Percentiles rank a stretch among this genome's conserved stretches.
These are phyloP conservation scores for Aristolochia contorta DNA, from an alignment of 164 flowering plant species.

Conservation along the genomic window DNA sequence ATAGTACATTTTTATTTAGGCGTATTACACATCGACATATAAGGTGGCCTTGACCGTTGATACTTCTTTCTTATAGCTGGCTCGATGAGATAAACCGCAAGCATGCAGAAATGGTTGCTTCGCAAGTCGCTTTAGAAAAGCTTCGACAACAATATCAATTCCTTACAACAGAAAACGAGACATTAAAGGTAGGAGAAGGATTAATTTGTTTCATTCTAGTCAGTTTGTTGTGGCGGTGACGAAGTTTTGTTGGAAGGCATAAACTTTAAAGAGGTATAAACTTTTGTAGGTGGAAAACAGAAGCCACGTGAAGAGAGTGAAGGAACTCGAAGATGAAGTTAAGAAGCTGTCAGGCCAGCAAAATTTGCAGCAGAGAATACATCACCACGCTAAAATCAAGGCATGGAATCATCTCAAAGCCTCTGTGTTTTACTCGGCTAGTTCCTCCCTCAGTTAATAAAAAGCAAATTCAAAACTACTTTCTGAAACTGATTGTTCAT, in stretches of 20 bases:
- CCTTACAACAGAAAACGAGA: constrained; percentile 64
- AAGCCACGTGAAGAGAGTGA: constrained; percentile 46
- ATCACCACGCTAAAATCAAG: constrained; percentile 98
- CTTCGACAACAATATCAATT: constrained; percentile 58
- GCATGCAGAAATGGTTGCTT: constrained; percentile 70
- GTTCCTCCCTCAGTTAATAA: background rate
- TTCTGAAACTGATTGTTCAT: background rate
- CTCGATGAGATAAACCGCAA: constrained; percentile 79
- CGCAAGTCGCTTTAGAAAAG: constrained; percentile 58
- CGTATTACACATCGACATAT: background rate
- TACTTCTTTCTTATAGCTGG: constrained; percentile 43
- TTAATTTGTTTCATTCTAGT: background rate
- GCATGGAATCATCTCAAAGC: constrained; percentile 19
- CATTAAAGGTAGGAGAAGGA: constrained; percentile 48
- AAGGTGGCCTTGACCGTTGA: background rate
- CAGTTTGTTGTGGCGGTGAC: background rate
- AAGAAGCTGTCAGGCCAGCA: constrained; percentile 88
- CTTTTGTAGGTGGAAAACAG: constrained; percentile 47
- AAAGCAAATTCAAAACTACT: background rate
- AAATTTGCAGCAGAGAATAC: constrained; percentile 87
- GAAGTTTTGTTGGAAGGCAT: background rate
- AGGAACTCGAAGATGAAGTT: constrained; percentile 73
- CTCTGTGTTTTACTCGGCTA: background rate
- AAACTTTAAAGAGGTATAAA: background rate
- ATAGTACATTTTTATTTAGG: background rate